phyloP scores from a whole-genome alignment of 345 rosid genomes.

The Bruguiera gymnorhiza region DNA sequence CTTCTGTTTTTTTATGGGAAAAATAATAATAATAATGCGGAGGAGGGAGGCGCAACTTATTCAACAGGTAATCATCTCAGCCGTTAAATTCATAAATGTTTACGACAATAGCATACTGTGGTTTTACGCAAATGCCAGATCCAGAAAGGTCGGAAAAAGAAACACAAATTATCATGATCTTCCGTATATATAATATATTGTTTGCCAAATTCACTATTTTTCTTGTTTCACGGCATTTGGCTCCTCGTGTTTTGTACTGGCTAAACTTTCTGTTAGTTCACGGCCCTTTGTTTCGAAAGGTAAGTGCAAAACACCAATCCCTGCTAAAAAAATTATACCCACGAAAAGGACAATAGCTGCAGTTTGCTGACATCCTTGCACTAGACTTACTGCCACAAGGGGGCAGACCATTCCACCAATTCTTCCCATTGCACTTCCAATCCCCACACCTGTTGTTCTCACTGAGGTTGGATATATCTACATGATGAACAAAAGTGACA shows the following conservation, averaged over 20 bases:
- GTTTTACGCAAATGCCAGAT: too few relatives aligned
- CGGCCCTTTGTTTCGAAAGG: conserved; percentile 87
- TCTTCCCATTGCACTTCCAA: conserved; percentile 84
- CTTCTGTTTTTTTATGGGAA: too few relatives aligned
- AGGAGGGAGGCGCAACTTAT: too few relatives aligned
- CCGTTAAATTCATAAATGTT: too few relatives aligned
- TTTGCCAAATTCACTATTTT: not conserved
- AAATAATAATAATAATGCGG: too few relatives aligned
- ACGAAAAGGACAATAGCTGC: conserved; percentile 61
- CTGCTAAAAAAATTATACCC: conserved; percentile 54
- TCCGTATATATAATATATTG: not conserved
- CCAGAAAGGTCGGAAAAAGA: too few relatives aligned
- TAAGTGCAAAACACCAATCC: conserved; percentile 60
- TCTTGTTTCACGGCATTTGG: not conserved
- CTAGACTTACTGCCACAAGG: conserved; percentile 75
- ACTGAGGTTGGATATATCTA: conserved; percentile 88
- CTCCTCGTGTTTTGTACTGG: conserved; percentile 16
- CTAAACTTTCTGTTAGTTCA: conserved; percentile 48
- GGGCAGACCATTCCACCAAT: conserved; percentile 92
- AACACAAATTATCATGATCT: too few relatives aligned
- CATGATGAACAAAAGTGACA: conserved; percentile 1
- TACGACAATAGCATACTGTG: too few relatives aligned
- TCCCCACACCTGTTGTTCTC: conserved; percentile 85
- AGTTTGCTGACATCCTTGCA: conserved; percentile 78
- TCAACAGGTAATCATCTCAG: too few relatives aligned